Evolutionary conservation across 2,329 filamentous ascomycete species (phyloP), one percentile per base, ranked within the genome.

Genomic region (Pestalotiopsis sp.): DNA sequence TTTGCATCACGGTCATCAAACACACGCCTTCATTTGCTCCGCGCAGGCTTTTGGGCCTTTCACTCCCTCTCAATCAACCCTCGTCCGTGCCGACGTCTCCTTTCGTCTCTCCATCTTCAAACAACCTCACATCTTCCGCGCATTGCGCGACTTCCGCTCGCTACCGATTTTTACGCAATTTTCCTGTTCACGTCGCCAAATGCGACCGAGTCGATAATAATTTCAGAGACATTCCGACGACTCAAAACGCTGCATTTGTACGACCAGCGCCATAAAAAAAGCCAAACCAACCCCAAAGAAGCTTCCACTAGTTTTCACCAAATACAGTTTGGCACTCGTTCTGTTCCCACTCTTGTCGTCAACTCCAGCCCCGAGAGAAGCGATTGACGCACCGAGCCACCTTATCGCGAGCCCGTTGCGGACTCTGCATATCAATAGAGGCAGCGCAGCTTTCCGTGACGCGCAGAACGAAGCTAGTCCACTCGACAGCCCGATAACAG

Each of bases 111-210:
- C 31, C 31, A 36, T 67, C 56, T 39, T 62, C 59, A 36, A 62
- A 39, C 31, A 36, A 27, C 25, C n/a, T 45, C 61, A 66, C 72
- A 70, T 69, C 67, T 71, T 70, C 70, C 69, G 75, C 73, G 75
- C 75, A 66, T 71, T 70, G 72, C 75, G 76, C 76, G 74, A 72
- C 76, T 74, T 73, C 76, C 59, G 69, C 68, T 77, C 72, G 69
- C 68, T 74, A 67, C 36, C 31, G 5, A 45, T 39, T 61, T 65
- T 61, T 31, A 9, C 65, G 7, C 45, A 25, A 39, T 20, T 20
- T n/a, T 25, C 17, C 12, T 62, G 31, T 62, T 36, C 38, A 11
- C 23, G 14, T 63, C 23, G 6, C 68, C 56, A 13, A 49, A 41
- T 68, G 71, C 31, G 27, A 62, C n/a, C 38, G 59, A 6, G 59